phyloP scores from a whole-genome alignment of 148 eudicot species.

The Chenopodium berlandieri region DNA sequence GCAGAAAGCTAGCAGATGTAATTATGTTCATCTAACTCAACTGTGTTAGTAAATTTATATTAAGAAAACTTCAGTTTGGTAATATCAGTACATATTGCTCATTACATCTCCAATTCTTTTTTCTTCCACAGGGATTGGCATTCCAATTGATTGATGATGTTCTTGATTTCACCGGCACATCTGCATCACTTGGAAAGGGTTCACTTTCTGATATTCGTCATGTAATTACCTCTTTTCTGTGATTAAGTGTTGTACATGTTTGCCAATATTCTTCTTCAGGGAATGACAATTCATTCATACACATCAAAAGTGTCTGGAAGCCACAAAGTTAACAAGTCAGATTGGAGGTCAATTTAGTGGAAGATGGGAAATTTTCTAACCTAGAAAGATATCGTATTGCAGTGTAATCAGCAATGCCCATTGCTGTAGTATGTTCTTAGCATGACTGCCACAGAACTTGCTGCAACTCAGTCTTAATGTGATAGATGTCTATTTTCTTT shows the following conservation, averaged over 20 bases:
- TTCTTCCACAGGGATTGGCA: conserved; percentile 73
- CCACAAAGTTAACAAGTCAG: background rate
- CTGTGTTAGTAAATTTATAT: too few species aligned
- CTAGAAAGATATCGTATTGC: background rate
- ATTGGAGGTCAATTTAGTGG: background rate
- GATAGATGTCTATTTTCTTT: background rate
- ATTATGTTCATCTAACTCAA: background rate
- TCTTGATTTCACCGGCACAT: conserved; percentile 93
- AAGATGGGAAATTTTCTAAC: background rate
- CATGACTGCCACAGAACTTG: background rate
- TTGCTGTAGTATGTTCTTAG: background rate
- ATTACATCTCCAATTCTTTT: background rate
- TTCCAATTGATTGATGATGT: conserved; percentile 88
- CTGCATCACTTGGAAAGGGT: conserved; percentile 90
- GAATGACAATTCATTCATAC: background rate
- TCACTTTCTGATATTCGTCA: conserved; percentile 91
- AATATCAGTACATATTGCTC: conserved; percentile 7
- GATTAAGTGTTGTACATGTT: background rate
- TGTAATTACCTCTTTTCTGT: conserved; percentile 37
- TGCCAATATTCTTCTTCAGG: background rate
- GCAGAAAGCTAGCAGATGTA: too few species aligned
- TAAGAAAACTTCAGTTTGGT: too few species aligned
- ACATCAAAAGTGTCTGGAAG: background rate
- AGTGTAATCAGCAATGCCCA: background rate
- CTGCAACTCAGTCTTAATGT: background rate